Base-by-base conservation (phyloP, 768 basidiomycete genomes). In the Tylopilus felleus region DNA sequence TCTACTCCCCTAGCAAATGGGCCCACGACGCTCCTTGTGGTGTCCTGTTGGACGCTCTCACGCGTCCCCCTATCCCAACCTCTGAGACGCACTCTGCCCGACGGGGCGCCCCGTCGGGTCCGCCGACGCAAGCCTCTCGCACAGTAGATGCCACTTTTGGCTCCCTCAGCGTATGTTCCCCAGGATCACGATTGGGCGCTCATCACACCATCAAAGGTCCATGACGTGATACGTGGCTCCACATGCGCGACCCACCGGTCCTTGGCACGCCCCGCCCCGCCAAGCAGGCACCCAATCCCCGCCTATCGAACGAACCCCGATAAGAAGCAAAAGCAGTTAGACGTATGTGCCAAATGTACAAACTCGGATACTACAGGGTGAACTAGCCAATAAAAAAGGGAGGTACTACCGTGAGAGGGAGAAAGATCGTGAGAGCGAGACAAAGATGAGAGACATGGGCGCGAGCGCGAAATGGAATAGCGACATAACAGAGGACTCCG, bases 281-380 rank as follows among this genome's bases (percentile, higher is more conserved):
- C 25, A 27, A 27, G 3, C 25, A 27, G 25, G 25, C 7, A 27
- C n/a, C n/a, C n/a, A 27, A 27, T 27, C 7, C 25, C 3, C 25
- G 25, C 25, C 3, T 27, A n/a, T n/a, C n/a, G n/a, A n/a, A n/a
- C n/a, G n/a, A 38, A 38, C 9, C 8, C 10, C 8, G 38, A 38
- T 38, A 13, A 38, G 17, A 38, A 38, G n/a, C 16, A n/a, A 21
- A 16, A 22, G 21, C 36, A 8, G 39, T 43, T 17, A 23, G 39
- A 47, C 47, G 45, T 44, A 43, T 33, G 22, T 40, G n/a, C 40
- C 35, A 47, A 42, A 42, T 22, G 8, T 60, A 59, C 53, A 59
- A 19, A 8, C 23, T 33, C 25, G 16, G 28, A 46, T 56, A 56
- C 38, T 41, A 56, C 58, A 59, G n/a, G 38, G 19, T 25, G 38